Evolutionary conservation across 2,329 filamentous ascomycete genomes (phyloP).

Genomic region (Penicillium sp.): DNA sequence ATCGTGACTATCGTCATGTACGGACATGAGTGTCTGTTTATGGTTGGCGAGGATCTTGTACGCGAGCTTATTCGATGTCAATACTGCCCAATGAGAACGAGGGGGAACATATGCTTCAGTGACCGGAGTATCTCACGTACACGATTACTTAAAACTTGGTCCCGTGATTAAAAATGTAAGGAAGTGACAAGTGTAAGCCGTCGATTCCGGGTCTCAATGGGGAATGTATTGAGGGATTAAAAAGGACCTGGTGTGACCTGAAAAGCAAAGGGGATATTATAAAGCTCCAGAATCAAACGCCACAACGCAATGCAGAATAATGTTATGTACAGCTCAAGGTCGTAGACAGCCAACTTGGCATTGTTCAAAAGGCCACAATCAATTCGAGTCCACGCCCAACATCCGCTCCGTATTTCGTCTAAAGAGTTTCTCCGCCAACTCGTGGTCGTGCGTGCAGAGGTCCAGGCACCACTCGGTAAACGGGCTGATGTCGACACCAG

Average conservation of each 20-base stretch:
- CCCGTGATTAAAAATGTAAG: background rate
- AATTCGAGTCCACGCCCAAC: slow-evolving; percentile 37
- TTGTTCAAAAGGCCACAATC: no score
- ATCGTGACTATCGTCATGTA: slow-evolving; percentile 5
- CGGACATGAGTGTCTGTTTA: slow-evolving; percentile 1
- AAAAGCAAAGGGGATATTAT: background rate
- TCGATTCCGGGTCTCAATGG: background rate
- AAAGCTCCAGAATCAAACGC: slow-evolving; percentile 11
- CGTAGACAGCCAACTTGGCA: background rate
- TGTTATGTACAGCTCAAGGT: slow-evolving; percentile 9
- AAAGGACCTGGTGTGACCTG: background rate
- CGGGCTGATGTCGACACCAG: slow-evolving; percentile 57
- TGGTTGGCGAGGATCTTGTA: background rate
- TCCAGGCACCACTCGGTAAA: slow-evolving; percentile 58
- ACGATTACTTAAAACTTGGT: background rate
- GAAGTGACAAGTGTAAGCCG: background rate
- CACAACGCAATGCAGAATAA: slow-evolving; percentile 11
- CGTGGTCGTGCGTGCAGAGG: slow-evolving; percentile 53
- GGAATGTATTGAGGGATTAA: background rate
- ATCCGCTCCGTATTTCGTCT: slow-evolving; percentile 59
- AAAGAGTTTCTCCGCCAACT: slow-evolving; percentile 55
- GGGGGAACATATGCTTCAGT: slow-evolving; percentile 7
- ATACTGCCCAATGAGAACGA: slow-evolving; percentile 14
- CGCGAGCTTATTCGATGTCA: slow-evolving; percentile 16
- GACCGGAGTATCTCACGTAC: background rate